phyloP scores from a whole-genome alignment of 108 stramenopile species.

The Skeletonema marinoi region DNA sequence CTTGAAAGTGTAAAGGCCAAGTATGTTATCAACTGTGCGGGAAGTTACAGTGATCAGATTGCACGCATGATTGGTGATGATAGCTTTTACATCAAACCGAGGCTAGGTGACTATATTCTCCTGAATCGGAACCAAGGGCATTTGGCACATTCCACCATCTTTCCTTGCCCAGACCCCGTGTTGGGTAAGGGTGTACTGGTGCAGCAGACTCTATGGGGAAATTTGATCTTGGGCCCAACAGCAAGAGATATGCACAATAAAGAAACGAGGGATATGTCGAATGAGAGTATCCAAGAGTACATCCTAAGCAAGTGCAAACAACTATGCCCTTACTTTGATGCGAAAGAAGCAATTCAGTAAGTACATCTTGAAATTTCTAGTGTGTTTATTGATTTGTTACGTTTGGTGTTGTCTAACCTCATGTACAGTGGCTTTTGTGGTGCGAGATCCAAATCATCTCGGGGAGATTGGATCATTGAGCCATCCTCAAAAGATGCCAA shows the following conservation, averaged over 20 bases:
- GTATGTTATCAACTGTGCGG: conserved; percentile 80
- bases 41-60: conserved; percentile 69
- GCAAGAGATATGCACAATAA: conserved; percentile 67
- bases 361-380: neutral
- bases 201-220: conserved; percentile 83
- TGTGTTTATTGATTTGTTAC: neutral
- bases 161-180: conserved; percentile 83
- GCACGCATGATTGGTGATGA: conserved; percentile 81
- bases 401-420: conserved; percentile 6
- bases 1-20: conserved; percentile 57
- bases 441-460: conserved; percentile 67
- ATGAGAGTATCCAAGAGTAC: conserved; percentile 61
- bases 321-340: conserved; percentile 71
- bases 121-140: conserved; percentile 78
- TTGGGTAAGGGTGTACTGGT: conserved; percentile 84
- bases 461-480: conserved; percentile 88
- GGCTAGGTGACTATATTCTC: conserved; percentile 77
- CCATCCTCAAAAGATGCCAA: conserved; percentile 52
- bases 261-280: conserved; percentile 57
- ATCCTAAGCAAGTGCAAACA: conserved; percentile 78
- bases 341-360: conserved; percentile 63
- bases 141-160: conserved; percentile 66
- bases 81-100: conserved; percentile 73
- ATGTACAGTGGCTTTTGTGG: conserved; percentile 61
- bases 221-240: conserved; percentile 79